Percentiles rank a stretch among this genome's conserved stretches.
Conservation (phyloP, 805 yeast genomes). For the Nematodospora valgi region DNA sequence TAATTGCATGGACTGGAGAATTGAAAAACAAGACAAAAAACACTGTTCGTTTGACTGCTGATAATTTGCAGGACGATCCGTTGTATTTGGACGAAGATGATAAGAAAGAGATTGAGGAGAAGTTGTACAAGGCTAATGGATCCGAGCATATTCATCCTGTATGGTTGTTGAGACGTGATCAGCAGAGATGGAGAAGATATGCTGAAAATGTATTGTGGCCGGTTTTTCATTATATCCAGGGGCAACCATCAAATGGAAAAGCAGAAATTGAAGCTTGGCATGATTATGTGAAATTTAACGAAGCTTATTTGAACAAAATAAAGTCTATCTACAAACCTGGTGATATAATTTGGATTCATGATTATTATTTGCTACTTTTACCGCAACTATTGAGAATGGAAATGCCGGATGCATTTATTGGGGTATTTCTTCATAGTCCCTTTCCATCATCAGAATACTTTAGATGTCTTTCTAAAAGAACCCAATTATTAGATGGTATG, state of each 20-base stretch:
- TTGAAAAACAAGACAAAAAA: constrained; percentile 36
- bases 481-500: constrained; percentile 82
- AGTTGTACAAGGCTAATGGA: constrained; percentile 44
- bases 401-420: constrained; percentile 69
- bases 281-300: constrained; percentile 87
- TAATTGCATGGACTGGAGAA: constrained; percentile 97
- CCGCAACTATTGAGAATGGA: constrained; percentile 83
- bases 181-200: constrained; percentile 79
- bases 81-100: constrained; percentile 56
- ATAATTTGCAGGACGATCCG: constrained; percentile 46
- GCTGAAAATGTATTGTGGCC: constrained; percentile 95
- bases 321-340: constrained; percentile 76
- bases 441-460: constrained; percentile 94
- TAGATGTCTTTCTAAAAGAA: constrained; percentile 80
- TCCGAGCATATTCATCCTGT: constrained; percentile 72
- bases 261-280: constrained; percentile 74
- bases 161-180: constrained; percentile 80
- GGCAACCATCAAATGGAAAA: constrained; percentile 64
- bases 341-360: constrained; percentile 90
- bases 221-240: constrained; percentile 87
- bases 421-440: constrained; percentile 83
- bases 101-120: constrained; percentile 46
- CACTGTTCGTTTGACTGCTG: constrained; percentile 26
- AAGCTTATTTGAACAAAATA: constrained; percentile 81
- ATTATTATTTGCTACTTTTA: constrained; percentile 74